Percentiles rank a stretch among this genome's conserved stretches.
phyloP scores from a whole-genome alignment of 2,329 filamentous ascomycete species.

The Phyllosticta paracitricarpa region DNA sequence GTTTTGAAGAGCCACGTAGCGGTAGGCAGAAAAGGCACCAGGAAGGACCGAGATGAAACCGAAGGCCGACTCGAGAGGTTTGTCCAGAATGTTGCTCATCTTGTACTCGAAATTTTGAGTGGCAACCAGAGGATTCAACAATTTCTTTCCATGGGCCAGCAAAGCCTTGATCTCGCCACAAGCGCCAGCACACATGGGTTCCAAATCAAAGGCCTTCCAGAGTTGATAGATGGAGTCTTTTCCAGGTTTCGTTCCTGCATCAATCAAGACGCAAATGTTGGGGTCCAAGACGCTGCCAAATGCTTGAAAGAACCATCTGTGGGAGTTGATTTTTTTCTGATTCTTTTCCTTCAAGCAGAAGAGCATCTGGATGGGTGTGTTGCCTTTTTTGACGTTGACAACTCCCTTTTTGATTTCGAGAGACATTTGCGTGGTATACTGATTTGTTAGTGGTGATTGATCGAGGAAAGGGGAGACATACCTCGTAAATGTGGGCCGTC shows the following conservation, averaged over 20 bases:
- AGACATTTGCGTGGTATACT: constrained; percentile 76
- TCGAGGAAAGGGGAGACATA: constrained; percentile 10
- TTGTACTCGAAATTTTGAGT: constrained; percentile 99
- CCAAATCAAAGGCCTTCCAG: constrained; percentile 96
- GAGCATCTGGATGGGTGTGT: constrained; percentile 87
- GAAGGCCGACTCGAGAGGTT: constrained; percentile 92
- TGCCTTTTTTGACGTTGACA: constrained; percentile 70
- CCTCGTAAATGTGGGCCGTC: constrained; percentile 87
- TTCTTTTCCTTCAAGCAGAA: constrained; percentile 99
- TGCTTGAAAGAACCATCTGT: constrained; percentile 97
- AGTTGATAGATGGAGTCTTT: constrained; percentile 93
- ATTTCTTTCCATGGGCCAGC: constrained; percentile 77
- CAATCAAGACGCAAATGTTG: constrained; percentile 92
- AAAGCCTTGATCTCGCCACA: constrained; percentile 99
- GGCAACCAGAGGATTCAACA: constrained; percentile 87
- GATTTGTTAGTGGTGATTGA: neutral
- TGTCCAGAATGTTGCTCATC: constrained; percentile 98
- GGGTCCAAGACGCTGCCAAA: constrained; percentile 88
- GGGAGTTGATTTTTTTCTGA: constrained; percentile 99
- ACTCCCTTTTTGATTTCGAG: constrained; percentile 84
- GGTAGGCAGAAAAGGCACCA: constrained; percentile 96
- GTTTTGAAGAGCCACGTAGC: constrained; percentile 88
- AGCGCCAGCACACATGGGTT: constrained; percentile 94
- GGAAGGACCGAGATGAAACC: constrained; percentile 96
- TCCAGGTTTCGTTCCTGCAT: constrained; percentile 91